phyloP scores from a whole-genome alignment of 2,329 filamentous ascomycete species.

The Akanthomyces uredinophilus region DNA sequence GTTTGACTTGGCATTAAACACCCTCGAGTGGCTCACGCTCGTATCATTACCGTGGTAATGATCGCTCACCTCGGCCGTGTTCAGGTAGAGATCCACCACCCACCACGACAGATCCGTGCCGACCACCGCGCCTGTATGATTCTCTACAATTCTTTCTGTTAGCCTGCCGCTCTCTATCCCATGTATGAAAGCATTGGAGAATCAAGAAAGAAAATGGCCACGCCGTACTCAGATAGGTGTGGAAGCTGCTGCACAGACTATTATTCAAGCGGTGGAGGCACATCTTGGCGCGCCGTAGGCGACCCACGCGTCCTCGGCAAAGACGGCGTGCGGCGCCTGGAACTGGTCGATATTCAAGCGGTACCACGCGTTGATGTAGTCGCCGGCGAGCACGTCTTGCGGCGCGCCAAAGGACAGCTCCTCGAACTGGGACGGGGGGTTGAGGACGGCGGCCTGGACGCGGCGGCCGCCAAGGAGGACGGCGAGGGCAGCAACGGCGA shows the following conservation, averaged over 20 bases:
- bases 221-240: not conserved
- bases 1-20: not conserved
- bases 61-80: not conserved
- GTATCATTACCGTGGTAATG: not conserved
- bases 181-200: not conserved
- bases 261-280: not conserved
- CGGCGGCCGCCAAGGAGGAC: not conserved
- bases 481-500: not conserved
- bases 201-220: too few relatives aligned
- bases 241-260: not conserved
- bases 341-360: not conserved
- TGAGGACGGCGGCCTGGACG: not conserved
- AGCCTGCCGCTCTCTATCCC: too few relatives aligned
- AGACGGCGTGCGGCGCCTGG: not conserved
- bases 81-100: not conserved
- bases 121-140: not conserved
- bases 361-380: not conserved
- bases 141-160: not conserved
- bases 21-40: not conserved
- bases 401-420: not conserved
- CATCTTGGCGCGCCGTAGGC: not conserved
- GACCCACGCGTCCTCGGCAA: not conserved
- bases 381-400: not conserved
- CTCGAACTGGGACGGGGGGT: not conserved
- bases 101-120: conserved; percentile 7